Percentiles rank a stretch among this genome's conserved stretches.
phyloP scores from a whole-genome alignment of 2,329 filamentous ascomycete species.

The Emydomyces testavorans region DNA sequence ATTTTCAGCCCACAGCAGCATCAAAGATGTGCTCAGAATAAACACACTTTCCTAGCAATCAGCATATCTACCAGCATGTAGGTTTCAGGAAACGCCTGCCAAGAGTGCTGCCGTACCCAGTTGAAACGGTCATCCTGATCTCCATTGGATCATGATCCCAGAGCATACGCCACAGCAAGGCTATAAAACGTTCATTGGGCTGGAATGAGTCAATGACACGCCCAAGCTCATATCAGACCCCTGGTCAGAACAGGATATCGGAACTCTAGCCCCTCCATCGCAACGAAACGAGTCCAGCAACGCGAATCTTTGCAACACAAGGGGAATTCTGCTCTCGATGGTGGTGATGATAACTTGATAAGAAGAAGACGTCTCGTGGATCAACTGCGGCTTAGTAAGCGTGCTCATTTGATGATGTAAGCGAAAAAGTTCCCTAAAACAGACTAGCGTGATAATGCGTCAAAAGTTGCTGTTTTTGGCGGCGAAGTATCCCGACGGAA shows the following conservation, averaged over 20 bases:
- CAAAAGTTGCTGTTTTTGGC: not conserved
- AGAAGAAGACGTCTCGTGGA: no score
- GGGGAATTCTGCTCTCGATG: no score
- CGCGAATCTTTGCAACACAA: no score
- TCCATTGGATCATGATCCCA: not conserved
- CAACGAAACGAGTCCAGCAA: no score
- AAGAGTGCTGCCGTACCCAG: not conserved
- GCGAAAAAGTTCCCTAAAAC: not conserved
- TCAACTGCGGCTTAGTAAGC: not conserved
- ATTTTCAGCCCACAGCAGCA: conserved; percentile 4
- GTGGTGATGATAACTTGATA: no score
- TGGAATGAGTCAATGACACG: no score
- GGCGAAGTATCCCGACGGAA: not conserved
- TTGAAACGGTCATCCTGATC: not conserved
- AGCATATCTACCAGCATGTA: not conserved
- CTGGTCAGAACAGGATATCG: not conserved
- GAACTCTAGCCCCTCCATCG: not conserved
- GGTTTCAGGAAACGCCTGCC: no score
- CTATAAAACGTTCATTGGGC: no score
- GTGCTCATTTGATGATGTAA: not conserved
- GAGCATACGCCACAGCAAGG: no score
- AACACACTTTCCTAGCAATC: not conserved
- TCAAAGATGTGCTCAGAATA: not conserved
- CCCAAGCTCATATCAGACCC: not conserved
- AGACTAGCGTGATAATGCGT: not conserved